Base-by-base conservation (phyloP, 495 filamentous ascomycete genomes). In the Entonaema liquescens region DNA sequence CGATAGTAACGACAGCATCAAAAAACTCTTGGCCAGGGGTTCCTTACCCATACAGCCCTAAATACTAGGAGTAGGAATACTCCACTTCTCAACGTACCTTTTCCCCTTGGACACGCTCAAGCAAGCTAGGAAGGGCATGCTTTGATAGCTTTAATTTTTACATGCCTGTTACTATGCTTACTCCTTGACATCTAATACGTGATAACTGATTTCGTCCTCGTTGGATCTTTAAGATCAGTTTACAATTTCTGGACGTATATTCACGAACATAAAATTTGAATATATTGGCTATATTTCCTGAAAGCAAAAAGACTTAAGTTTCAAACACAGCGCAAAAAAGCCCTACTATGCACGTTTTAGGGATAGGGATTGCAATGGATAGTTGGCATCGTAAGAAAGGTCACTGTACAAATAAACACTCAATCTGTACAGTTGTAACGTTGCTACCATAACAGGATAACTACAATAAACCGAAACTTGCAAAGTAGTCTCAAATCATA, bases 21-120 rank as follows among this genome's bases (percentile, higher is more conserved):
- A 42, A 49, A 53, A 71, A 54, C 53, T 68, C 60, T 55, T 42
- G 23, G 59, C 44, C 63, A 49, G 42, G 62, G 49, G 23, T 28
- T 49, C 54, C 58, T 58, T 62, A 71, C 38, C 31, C 42, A 50
- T 59, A 53, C 38, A 35, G 38, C 68, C 58, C 56, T 65, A 58
- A 36, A 61, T 61, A 40, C 26, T 44, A 38, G 31, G 26, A 28
- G 25, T 47, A 11, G 52, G 25, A 25, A n/a, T 59, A 57, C 59
- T 62, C 66, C 66, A 58, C 64, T 52, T 40, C 33, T 33, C 26
- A 55, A 25, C 52, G 62, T 57, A 26, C 31, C 31, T 23, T 57
- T 53, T 47, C 31, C 28, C 21, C 11, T 53, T 52, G 35, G 19
- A 61, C 29, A 49, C 42, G 31, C 47, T 54, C 55, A 59, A 55